Base-by-base conservation (phyloP, 352 stramenopile genomes). In the Phytophthora cajani region DNA sequence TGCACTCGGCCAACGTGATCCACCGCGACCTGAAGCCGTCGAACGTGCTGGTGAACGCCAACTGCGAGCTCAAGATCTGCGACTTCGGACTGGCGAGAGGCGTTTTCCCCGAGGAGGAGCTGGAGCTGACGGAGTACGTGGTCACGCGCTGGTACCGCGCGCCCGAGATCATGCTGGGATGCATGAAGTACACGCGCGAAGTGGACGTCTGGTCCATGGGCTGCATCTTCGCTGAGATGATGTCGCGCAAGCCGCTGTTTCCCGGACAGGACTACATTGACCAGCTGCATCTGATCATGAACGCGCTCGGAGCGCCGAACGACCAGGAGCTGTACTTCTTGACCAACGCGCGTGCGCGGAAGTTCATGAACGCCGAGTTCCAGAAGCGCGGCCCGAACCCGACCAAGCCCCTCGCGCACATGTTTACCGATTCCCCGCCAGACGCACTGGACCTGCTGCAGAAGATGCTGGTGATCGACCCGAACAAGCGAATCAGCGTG, bases 161-260 rank as follows among this genome's bases (percentile, higher is more conserved):
- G 2, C 89, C 89, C 0, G 89, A 96, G 65, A 90, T 94, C 57
- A 90, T 94, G 86, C 71, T 95, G 10, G 85, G 82, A 1, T 94
- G 86, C 69, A 94, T 93, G 84, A 93, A 95, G 74, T 96, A 96
- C 79, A 93, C 84, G 2, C 81, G 84, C 3, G 84, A 90, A 40
- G 85, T 95, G 58, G 97, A 99, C 69, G 88, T 99, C 0, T 99
- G 96, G 96, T 97, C 89, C 62, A 97, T 99, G 61, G 98, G 98
- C 21, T 99, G 98, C 72, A 99, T 99, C 64, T 99, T 99, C 68
- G 98, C 95, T 5, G 98, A 99, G 73, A 96, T 99, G 71, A 93
- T 99, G 64, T 90, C 87, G 7, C 87, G 98, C 51, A 99, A 99
- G 66, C 97, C 98, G 64, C 91, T 99, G 21, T 99, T 99, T 72